phyloP scores from a whole-genome alignment of 2,329 filamentous ascomycete genomes.

The Fusarium fracticaudum region DNA sequence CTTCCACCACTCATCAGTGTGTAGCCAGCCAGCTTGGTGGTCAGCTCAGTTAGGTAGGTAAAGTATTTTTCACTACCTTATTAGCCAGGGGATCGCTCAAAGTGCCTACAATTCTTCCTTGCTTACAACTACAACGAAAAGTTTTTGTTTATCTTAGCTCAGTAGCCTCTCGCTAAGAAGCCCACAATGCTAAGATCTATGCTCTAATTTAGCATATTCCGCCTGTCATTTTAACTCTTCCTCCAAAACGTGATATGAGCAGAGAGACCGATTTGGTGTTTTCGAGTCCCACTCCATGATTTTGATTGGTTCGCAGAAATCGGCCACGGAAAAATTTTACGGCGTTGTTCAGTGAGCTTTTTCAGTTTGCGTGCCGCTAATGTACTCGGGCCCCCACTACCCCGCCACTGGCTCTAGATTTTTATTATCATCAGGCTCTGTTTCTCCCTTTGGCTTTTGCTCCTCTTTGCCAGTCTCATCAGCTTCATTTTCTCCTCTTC shows the following conservation, averaged over 20 bases:
- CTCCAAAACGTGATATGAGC: background rate
- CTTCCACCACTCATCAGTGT: background rate
- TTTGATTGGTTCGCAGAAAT: background rate
- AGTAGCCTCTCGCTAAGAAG: background rate
- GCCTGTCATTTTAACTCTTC: background rate
- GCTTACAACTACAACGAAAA: background rate
- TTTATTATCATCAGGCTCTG: slow-evolving; percentile 42
- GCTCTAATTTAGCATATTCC: background rate
- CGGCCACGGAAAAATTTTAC: slow-evolving; percentile 19
- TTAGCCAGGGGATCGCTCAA: background rate
- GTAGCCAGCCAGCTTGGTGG: background rate
- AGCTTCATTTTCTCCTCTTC: slow-evolving; percentile 22
- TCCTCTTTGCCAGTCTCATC: slow-evolving; percentile 32
- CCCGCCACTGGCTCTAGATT: slow-evolving; percentile 42
- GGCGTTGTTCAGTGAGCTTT: slow-evolving; percentile 5
- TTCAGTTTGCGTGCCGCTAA: slow-evolving; percentile 25
- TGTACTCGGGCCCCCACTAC: slow-evolving; percentile 32
- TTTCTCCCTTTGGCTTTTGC: slow-evolving; percentile 28
- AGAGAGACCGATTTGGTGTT: background rate
- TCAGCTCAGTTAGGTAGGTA: background rate
- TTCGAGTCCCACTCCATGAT: background rate
- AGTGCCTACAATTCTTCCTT: background rate
- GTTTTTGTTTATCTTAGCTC: background rate
- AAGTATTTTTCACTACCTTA: background rate
- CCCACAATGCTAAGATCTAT: background rate